Base-by-base conservation (phyloP, 1,284 basidiomycete species). In the Cryptococcus wingfieldii region DNA sequence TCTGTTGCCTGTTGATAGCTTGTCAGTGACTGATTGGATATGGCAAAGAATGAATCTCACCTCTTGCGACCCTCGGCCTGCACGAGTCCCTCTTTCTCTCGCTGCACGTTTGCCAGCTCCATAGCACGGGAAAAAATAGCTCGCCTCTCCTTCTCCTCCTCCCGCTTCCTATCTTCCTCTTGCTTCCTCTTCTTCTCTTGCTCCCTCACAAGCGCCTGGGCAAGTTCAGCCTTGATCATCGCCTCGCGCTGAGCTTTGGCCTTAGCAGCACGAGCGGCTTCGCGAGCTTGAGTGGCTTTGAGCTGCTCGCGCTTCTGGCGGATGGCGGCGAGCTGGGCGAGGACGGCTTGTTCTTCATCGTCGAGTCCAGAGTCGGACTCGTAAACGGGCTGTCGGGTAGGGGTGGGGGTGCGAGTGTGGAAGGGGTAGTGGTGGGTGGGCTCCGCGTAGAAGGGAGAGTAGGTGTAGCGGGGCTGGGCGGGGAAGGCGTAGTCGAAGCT, bases 41-140 rank as follows among this genome's bases (percentile, higher is more conserved):
- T 16, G 14, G 44, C 14, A 51, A 51, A 19, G 18, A 28, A 28
- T 28, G 27, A 31, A 23, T 51, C 58, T 56, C 47, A 59, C 58
- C 58, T 56, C 47, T 47, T 59, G 16, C 53, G 58, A 39, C 49
- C 51, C 47, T 50, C 49, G 12, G 50, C 28, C 38, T 47, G 47
- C 37, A 39, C 28, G 5, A 42, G 19, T 18, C 19, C 63, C 86
- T 83, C 77, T 97, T 94, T 42, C 90, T 82, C 60, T 84, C 83
- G 16, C 5, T 88, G 88, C 9, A 80, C 77, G 77, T 89, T 92
- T 53, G 80, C 83, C 78, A 89, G 91, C 57, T 83, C 85, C 59
- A 87, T 82, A 54, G 87, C 54, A 37, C 51, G 45, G 19, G 53
- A 43, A 23, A 58, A 38, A 7, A 46, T 52, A n/a, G 45, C 53